Evolutionary conservation across 345 rosid genomes (phyloP), one percentile per base, ranked within the genome.

Genomic region (Salix arbutifolia): DNA sequence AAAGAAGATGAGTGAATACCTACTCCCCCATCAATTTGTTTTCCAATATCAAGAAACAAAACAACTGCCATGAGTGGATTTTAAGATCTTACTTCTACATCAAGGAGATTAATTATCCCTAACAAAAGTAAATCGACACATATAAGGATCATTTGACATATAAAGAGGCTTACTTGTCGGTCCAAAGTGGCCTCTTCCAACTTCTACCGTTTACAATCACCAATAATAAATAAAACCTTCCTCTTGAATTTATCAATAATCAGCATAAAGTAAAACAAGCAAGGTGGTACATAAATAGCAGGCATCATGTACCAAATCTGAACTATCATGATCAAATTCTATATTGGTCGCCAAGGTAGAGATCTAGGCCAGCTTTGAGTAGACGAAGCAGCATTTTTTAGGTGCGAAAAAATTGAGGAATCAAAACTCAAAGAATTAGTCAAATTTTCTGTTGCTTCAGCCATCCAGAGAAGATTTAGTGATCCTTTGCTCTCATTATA

Each of bases 361-460:
- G 80, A 68, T 79, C 82, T 84, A 91, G 77, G 95, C 89, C 98
- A 92, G 76, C 71, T 78, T 78, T 87, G 86, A 74, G 83, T 69
- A 60, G 89, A 77, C 44, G 82, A 75, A 68, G 88, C 87, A 56
- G 85, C 90, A 79, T 46, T 83, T 90, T 76, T 90, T 19, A 96
- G 94, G 86, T 92, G 97, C 56, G 86, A 84, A 76, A 89, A 86
- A 70, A 40, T 67, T 44, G 86, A 79, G 67, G 81, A 73, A 81
- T 84, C 87, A 19, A 89, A 88, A 78, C 76, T 86, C 46, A 87
- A 67, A 70, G 79, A 84, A 74, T 93, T 90, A 40, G 76, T 81
- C 67, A 97, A 91, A 80, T 96, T 94, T 76, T 92, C 97, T 67
- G 94, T 92, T 67, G 95, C 92, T 69, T 96, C 97, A 23, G 97